Evolutionary conservation across 306 rosid genomes (phyloP), one percentile per base, ranked within the genome.

Genomic region (Prunus campanulata): DNA sequence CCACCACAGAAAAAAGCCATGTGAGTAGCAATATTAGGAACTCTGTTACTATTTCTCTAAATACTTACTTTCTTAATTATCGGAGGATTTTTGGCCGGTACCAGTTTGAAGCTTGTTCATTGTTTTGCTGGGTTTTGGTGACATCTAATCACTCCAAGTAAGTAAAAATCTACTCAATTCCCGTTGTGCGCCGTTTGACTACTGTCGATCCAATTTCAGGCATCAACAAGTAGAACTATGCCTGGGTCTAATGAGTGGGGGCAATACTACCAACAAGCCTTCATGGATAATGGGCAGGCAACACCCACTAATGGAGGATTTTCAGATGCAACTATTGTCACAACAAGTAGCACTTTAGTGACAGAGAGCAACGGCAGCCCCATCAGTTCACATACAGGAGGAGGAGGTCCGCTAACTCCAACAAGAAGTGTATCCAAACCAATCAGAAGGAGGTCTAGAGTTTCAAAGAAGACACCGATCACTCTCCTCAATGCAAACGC

Each of bases 401-500:
- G 49, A 15, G 54, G 61, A 42, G 68, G 66, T 11, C 61, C 57
- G n/a, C 62, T 68, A 56, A 81, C 75, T 9, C 89, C 90, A 44
- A 83, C 76, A 54, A 83, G 83, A 22, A 80, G 52, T 32, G 73
- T 82, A 3, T 67, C 82, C 10, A 91, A 86, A 75, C 85, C 88
- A 3, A 74, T 80, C 7, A 60, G 85, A n/a, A 83, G 89, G 42
- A 82, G 94, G 68, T 90, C 92, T 14, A 79, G 93, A 70, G 90
- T 90, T 56, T 87, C 96, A 30, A 89, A 86, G 72, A 93, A 75
- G 69, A 89, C 90, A 5, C 93, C 96, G 24, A 86, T 87, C 30
- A 90, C 93, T 10, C 90, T 83, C 44, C 91, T 93, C 27, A 93
- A 80, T 32, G 97, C 97, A 67, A 87, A 83, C 63, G 74, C 96